Evolutionary conservation across 169 alveolate genomes (phyloP), one percentile per base, ranked within the genome.

Genomic region (Prorocentrum cordatum): DNA sequence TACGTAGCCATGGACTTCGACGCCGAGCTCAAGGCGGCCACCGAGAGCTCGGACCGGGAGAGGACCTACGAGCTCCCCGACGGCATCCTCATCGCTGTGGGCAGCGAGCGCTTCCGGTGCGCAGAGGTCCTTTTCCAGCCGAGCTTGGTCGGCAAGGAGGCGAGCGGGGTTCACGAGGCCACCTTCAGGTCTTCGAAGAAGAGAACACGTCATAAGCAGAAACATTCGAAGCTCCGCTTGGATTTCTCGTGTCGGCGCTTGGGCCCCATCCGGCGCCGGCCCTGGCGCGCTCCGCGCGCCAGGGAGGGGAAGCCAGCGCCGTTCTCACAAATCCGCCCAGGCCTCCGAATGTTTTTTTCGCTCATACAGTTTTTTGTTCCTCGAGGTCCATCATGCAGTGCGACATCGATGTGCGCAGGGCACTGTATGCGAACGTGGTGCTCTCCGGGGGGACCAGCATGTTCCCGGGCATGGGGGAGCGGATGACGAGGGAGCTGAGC

Each of bases 21-120:
- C 54, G 62, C 91, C 22, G 99, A 97, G 93, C 83, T 94, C 93
- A 95, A 94, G 91, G 92, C 95, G 38, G 94, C 97, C 45, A 94
- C 94, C 50, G 95, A 95, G 27, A 89, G 97, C 50, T 92, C 97
- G 38, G 93, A 93, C 45, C 75, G 94, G 29, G 99, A 96, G 83
- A 96, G 96, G 93, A 95, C 96, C 38, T 98, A 97, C 95, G 99
- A 97, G 93, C 93, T 97, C 80, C 99, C 99, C 6, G 99, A 98
- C 93, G 99, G 98, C 31, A 94, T 95, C 93, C 92, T 95, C 84
- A 95, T 97, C 90, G 96, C 97, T 10, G 96, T 98, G 61, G 96
- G 97, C 67, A 95, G 94, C 83, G 98, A 97, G 94, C 95, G 99
- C 92, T 97, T 97, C 93, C 94, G 98, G 93, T 94, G 98, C 92